phyloP scores from a whole-genome alignment of 306 rosid species.

The Acacia acuminata region DNA sequence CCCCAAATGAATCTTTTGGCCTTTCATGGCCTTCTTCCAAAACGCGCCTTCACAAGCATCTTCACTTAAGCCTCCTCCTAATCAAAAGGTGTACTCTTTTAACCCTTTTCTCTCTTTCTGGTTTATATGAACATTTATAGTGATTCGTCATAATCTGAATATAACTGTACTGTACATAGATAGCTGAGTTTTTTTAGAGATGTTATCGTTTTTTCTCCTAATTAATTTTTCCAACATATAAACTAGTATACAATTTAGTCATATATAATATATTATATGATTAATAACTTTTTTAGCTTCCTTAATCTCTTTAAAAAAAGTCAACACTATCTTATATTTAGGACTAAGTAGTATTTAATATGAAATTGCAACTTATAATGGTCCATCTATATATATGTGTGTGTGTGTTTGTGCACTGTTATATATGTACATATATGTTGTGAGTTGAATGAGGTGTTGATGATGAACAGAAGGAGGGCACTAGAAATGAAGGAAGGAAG shows the following conservation, averaged over 20 bases:
- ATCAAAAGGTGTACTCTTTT: conserved; percentile 48
- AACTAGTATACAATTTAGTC: no score
- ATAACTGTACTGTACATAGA: no score
- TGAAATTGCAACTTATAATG: neutral
- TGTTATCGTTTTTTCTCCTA: no score
- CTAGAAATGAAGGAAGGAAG: conserved; percentile 32
- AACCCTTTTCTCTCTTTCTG: neutral
- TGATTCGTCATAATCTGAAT: no score
- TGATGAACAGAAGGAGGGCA: conserved; percentile 49
- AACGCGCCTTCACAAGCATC: conserved; percentile 19
- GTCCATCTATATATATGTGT: no score
- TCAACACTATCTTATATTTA: no score
- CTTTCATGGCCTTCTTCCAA: conserved; percentile 39
- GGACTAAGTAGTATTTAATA: no score
- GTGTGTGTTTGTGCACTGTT: neutral
- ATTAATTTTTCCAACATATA: no score
- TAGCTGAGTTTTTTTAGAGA: fast-evolving
- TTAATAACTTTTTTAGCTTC: no score
- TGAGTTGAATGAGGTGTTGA: conserved; percentile 4
- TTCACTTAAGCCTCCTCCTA: conserved; percentile 53
- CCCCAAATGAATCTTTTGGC: conserved; percentile 30
- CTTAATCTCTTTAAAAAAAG: no score
- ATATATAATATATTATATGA: no score
- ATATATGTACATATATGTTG: neutral
- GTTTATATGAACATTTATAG: no score